phyloP scores from a whole-genome alignment of 2,329 filamentous ascomycete genomes.

The Sporothrix protearum region DNA sequence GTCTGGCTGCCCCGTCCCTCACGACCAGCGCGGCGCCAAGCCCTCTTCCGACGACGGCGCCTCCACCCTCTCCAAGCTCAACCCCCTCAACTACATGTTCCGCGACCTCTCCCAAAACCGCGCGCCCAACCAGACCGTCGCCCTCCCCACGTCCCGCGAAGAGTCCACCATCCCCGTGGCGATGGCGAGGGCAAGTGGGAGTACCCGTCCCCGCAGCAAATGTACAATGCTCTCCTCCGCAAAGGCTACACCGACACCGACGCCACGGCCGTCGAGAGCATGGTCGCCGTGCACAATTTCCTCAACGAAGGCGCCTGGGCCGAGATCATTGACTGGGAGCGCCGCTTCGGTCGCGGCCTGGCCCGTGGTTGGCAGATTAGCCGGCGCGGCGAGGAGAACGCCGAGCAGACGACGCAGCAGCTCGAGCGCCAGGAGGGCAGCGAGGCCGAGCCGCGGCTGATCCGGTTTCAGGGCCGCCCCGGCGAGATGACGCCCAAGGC shows the following conservation, averaged over 20 bases:
- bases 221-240: slow-evolving; percentile 96
- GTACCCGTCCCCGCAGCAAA: slow-evolving; percentile 96
- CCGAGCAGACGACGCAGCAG: slow-evolving; percentile 34
- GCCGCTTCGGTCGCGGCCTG: slow-evolving; percentile 73
- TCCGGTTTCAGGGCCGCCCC: slow-evolving; percentile 86
- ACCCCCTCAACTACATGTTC: slow-evolving; percentile 93
- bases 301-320: slow-evolving; percentile 96
- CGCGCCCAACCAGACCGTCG: slow-evolving; percentile 66
- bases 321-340: slow-evolving; percentile 93
- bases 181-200: slow-evolving; percentile 82
- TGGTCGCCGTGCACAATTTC: slow-evolving; percentile 98
- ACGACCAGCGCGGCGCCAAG: slow-evolving; percentile 24
- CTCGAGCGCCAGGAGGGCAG: slow-evolving; percentile 40
- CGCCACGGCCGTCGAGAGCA: slow-evolving; percentile 85
- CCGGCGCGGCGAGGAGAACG: slow-evolving; percentile 66
- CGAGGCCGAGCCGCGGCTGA: slow-evolving; percentile 58
- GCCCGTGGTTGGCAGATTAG: slow-evolving; percentile 69
- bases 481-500: slow-evolving; percentile 90
- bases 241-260: slow-evolving; percentile 97
- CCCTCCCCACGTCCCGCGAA: slow-evolving; percentile 77
- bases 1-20: slow-evolving; percentile 44
- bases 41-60: slow-evolving; percentile 26
- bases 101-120: slow-evolving; percentile 75
- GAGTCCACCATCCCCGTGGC: slow-evolving; percentile 85
- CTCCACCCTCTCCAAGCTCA: slow-evolving; percentile 50